These are phyloP conservation scores for Entomortierella lignicola DNA, from an alignment of 192 early-diverging fungal species.

Conservation along the genomic window DNA sequence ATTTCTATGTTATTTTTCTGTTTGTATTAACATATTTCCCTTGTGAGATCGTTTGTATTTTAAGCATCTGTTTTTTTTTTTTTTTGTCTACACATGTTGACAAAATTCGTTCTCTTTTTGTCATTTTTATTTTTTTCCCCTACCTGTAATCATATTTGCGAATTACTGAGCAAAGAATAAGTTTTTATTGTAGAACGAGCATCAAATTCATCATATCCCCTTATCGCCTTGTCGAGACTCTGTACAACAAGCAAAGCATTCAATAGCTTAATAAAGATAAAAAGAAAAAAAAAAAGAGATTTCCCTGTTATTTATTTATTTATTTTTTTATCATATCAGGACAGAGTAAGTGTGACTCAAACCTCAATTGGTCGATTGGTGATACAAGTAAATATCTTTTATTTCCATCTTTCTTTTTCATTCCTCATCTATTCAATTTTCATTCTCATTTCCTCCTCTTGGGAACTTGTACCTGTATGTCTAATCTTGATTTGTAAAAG, in stretches of 20 bases:
- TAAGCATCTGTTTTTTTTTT: not conserved
- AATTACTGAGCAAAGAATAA: not conserved
- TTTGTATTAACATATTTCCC: not conserved
- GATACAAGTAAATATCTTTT: too few relatives aligned
- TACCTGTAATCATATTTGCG: conserved; percentile 5
- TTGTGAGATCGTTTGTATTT: not conserved
- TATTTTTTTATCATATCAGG: too few relatives aligned
- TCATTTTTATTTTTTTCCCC: conserved; percentile 8
- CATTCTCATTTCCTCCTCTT: not conserved
- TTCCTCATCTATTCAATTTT: not conserved
- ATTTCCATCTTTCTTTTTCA: not conserved
- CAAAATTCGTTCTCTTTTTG: not conserved
- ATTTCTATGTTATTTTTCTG: conserved; percentile 11
- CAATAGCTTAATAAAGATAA: not conserved
- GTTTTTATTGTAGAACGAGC: too few relatives aligned
- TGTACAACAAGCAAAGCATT: too few relatives aligned
- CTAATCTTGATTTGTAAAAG: not conserved
- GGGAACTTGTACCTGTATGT: too few relatives aligned
- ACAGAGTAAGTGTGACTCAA: conserved; percentile 44
- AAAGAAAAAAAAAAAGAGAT: not conserved
- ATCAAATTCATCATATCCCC: too few relatives aligned
- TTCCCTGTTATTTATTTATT: too few relatives aligned
- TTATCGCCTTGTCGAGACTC: too few relatives aligned
- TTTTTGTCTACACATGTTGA: conserved; percentile 7
- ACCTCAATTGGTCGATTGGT: too few relatives aligned